Base-by-base conservation (phyloP, 176 grass and related monocot genomes). In the Rhipidocladum racemiflorum region DNA sequence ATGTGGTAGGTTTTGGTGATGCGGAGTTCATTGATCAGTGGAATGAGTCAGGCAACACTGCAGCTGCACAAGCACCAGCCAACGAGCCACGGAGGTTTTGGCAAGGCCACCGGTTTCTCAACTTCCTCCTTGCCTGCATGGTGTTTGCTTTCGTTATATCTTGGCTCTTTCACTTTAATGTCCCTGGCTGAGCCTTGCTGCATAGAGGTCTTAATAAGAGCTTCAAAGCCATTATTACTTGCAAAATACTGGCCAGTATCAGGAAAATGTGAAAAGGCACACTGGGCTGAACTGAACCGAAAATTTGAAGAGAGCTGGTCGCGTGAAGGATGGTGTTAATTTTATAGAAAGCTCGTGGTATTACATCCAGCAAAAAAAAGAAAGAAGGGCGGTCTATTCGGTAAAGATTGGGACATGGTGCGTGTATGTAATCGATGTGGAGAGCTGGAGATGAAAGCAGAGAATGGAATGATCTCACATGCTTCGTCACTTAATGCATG, bases 111-210 rank as follows among this genome's bases (percentile, higher is more conserved):
- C 91, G 93, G 44, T 96, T 99, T 79, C 97, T 99, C 69, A 99
- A 99, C 57, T 93, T 99, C 81, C 87, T 99, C 9, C 91, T 96
- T 13, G 97, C 97, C 16, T 99, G 97, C 83, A 91, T 99, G 91
- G 97, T 99, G 76, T 93, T 96, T 55, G 93, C 97, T 0, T 99
- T 99, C 61, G 87, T 99, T 15, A 91, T 99, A 85, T 99, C 93
- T 34, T 99, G 97, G 97, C 93, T 99, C 77, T 96, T 96, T 84
- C 97, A 93, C 89, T 99, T 99, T 68, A 96, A 91, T 61, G 97
- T 91, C 56, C 97, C 97, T 4, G 93, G 91, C 28, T 95, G 70
- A 93, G 28, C 69, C 50, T 20, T 0, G 59, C 4, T 24, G 54
- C 6, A 2, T n/a, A 29, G 35, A 42, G 17, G 16, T 67, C n/a